These are phyloP conservation scores for Yarrowia yakushimensis DNA, from an alignment of 805 yeast species.

Conservation along the genomic window DNA sequence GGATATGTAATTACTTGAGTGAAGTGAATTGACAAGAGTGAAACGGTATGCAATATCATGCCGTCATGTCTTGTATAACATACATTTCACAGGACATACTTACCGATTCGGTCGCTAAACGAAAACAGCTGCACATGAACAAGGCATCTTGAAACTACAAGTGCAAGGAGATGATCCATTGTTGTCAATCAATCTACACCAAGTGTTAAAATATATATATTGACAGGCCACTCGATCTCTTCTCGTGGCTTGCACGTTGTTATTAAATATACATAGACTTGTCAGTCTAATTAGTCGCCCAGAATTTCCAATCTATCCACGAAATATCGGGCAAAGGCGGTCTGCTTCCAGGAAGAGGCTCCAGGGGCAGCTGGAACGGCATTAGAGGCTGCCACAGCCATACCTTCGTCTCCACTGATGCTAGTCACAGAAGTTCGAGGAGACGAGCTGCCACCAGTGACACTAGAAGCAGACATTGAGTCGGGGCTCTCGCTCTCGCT, in stretches of 20 bases:
- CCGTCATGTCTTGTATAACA: not conserved
- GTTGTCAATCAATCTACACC: not conserved
- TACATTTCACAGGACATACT: not conserved
- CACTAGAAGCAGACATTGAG: not conserved
- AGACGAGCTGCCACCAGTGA: not conserved
- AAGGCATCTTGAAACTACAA: not conserved
- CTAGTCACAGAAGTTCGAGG: conserved; percentile 12
- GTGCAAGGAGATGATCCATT: not conserved
- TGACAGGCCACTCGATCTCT: not conserved
- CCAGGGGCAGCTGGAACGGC: not conserved
- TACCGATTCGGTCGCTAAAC: not conserved
- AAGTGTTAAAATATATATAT: no score
- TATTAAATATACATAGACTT: conserved; percentile 1
- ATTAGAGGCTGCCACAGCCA: not conserved
- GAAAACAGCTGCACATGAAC: not conserved
- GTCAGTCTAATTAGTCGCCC: not conserved
- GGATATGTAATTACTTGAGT: not conserved
- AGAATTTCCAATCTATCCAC: conserved; percentile 9
- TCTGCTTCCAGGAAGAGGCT: conserved; percentile 7
- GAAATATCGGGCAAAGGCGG: conserved; percentile 4
- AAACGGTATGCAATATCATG: not conserved
- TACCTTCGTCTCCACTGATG: not conserved
- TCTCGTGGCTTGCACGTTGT: not conserved
- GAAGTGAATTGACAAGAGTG: not conserved
- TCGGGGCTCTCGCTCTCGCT: conserved; percentile 7